phyloP scores from a whole-genome alignment of 2,329 filamentous ascomycete genomes.

The Trichoderma sp. region DNA sequence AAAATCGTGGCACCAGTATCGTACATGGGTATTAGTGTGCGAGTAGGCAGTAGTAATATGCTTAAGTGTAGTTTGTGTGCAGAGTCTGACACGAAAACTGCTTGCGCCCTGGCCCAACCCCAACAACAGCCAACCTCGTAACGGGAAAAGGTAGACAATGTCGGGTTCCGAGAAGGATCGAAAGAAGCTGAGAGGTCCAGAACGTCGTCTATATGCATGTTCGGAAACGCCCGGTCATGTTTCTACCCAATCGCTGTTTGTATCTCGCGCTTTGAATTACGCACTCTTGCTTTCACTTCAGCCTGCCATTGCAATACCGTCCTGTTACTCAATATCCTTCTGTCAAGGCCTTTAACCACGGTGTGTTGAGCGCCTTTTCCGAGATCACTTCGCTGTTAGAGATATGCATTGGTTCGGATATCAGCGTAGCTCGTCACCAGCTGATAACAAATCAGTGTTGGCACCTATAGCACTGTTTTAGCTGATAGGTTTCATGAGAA shows the following conservation, averaged over 20 bases:
- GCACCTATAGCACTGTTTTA: not conserved
- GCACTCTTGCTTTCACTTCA: not conserved
- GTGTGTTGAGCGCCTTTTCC: not conserved
- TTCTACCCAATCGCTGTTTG: not conserved
- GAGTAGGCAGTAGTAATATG: not conserved
- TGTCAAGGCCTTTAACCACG: not conserved
- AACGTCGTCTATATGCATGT: not conserved
- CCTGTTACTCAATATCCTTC: not conserved
- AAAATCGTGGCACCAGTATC: conserved; percentile 5
- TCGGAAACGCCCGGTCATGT: not conserved
- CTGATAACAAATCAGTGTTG: not conserved
- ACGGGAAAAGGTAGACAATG: not conserved
- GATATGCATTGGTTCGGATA: not conserved
- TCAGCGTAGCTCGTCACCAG: not conserved
- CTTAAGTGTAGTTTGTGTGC: not conserved
- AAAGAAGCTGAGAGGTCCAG: conserved; percentile 8
- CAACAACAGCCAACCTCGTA: not conserved
- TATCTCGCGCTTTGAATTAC: not conserved
- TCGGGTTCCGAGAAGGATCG: conserved; percentile 13
- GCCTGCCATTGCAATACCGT: not conserved
- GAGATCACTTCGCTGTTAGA: not conserved
- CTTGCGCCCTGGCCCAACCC: not conserved
- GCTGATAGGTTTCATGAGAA: not conserved
- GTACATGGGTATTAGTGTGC: not conserved
- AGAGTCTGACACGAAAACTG: not conserved